Base-by-base conservation (phyloP, 106 monocot species). In the Dactylorhiza incarnata region DNA sequence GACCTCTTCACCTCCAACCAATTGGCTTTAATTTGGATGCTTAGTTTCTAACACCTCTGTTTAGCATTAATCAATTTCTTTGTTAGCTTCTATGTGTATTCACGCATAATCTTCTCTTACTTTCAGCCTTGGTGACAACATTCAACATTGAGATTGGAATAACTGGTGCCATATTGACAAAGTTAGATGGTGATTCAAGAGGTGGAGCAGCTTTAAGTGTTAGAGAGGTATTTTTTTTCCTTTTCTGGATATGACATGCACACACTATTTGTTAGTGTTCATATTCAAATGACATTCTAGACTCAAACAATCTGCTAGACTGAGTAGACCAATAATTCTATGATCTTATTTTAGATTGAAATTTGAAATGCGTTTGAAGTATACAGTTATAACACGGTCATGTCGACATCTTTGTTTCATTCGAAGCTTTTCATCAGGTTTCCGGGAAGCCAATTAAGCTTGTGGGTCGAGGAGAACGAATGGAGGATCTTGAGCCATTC, bases 201-300 rank as follows among this genome's bases (percentile, higher is more conserved):
- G 96, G 96, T 76, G 96, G 96, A 80, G 93, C 96, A 45, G 96
- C 96, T 84, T 74, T 96, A 62, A 96, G 96, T 87, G 93, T 96
- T 79, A 90, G 84, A 87, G 96, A 96, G 90, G 96, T 95, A 71
- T 59, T 66, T 63, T 20, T 43, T 59, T 17, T 5, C 49, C 20
- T 45, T 61, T 43, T 51, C 1, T 16, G 22, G 3, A 37, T 29
- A 66, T 0, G 37, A 66, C 25, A 37, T 66, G 66, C 37, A 37
- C 2, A 37, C 37, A 37, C 37, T 37, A 37, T 37, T 37, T 66
- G 66, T 66, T 24, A 13, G 0, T 66, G 24, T 66, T 66, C 37
- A 37, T 13, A 66, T 6, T 66, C 24, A 5, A n/a, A 37, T 12
- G 37, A 37, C 66, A n/a, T 66, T 24, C 66, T 26, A 66, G 11